These are phyloP conservation scores for Fragaria ananassa DNA, from an alignment of 306 rosid genomes.

Conservation along the genomic window DNA sequence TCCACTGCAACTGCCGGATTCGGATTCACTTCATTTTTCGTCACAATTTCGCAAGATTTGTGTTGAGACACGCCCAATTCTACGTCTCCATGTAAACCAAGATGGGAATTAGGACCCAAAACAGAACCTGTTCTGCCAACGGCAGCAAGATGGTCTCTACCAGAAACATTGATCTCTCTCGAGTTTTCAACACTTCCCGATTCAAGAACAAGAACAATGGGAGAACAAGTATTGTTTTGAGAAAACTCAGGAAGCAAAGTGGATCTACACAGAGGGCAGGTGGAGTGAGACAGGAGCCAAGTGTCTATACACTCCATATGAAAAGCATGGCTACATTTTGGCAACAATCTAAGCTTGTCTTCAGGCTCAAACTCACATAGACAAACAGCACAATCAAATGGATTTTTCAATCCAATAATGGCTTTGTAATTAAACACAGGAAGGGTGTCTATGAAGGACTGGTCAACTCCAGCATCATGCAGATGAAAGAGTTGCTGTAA, in stretches of 20 bases:
- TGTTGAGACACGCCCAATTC: conserved; percentile 41
- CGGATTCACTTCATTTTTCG: conserved; percentile 26
- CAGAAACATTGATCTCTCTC: conserved; percentile 50
- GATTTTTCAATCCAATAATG: conserved; percentile 73
- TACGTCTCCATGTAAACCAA: conserved; percentile 32
- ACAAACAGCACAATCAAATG: conserved; percentile 95
- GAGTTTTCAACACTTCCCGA: conserved; percentile 76
- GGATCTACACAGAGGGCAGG: conserved; percentile 91
- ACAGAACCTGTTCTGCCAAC: conserved; percentile 52
- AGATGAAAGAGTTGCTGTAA: conserved; percentile 90
- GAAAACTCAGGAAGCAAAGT: conserved; percentile 65
- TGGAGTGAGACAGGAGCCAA: conserved; percentile 93
- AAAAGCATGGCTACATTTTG: conserved; percentile 94
- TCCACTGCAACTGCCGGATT: conserved; percentile 15
- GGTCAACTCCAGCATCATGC: conserved; percentile 96
- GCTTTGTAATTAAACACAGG: conserved; percentile 83
- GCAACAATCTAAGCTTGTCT: conserved; percentile 79
- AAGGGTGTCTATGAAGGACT: conserved; percentile 79
- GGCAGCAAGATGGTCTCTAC: conserved; percentile 34
- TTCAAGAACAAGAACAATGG: conserved; percentile 81
- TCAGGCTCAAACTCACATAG: conserved; percentile 85
- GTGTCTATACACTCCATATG: conserved; percentile 92
- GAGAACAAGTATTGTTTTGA: conserved; percentile 36
- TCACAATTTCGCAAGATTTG: conserved; percentile 38
- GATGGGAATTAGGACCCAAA: conserved; percentile 35